These are phyloP conservation scores for Luvunga scandens DNA, from an alignment of 345 rosid species.

Conservation along the genomic window DNA sequence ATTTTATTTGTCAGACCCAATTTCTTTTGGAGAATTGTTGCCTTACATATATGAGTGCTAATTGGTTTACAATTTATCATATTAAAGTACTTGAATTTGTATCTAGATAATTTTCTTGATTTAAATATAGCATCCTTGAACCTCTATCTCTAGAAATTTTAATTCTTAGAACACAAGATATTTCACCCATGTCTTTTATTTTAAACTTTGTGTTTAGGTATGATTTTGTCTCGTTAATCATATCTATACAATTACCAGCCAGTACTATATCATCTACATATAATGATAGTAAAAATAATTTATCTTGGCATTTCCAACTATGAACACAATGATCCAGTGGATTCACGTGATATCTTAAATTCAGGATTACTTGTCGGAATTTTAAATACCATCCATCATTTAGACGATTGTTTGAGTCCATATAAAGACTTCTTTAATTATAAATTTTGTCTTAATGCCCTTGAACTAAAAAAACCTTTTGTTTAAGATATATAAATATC, in stretches of 20 bases:
- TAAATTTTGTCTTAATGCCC: neutral
- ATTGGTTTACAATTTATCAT: neutral
- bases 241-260: neutral
- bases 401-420: no score
- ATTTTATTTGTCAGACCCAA: no score
- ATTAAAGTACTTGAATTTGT: no score
- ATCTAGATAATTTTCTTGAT: no score
- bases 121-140: no score
- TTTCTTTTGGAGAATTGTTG: neutral
- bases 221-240: neutral
- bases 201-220: neutral
- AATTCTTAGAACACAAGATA: neutral
- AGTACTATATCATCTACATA: neutral
- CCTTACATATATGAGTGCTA: neutral
- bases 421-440: neutral
- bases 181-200: neutral
- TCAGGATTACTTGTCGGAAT: no score
- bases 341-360: no score
- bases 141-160: neutral
- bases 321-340: no score
- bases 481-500: neutral
- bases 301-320: neutral
- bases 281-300: neutral
- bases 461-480: neutral
- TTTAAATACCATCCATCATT: no score